Evolutionary conservation across 306 rosid species (phyloP), one percentile per base, ranked within the genome.

Genomic region (Acmispon strigosus): DNA sequence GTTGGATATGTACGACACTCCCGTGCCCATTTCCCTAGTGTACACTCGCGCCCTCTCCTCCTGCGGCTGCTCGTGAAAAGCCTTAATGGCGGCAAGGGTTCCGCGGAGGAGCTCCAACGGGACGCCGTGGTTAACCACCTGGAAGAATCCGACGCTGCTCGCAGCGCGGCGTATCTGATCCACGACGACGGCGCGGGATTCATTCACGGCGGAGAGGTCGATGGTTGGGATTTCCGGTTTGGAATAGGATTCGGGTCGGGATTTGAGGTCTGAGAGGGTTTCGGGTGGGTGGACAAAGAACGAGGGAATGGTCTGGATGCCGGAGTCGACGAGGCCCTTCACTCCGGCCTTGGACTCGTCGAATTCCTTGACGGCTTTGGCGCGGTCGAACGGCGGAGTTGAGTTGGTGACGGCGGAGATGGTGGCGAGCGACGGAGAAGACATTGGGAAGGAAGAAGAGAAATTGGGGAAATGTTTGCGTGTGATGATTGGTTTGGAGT

Each of bases 281-380:
- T 86, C 90, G 4, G 83, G 84, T 2, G 92, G 89, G 59, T 83
- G 83, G 17, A 82, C 73, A 81, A 89, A 89, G 84, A 89, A 66
- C 1, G 74, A 11, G 1, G 90, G 92, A 34, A 89, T 70, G 41
- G 84, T 70, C n/a, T 76, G 14, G 51, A 89, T 47, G 7, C 89
- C 89, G 4, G 92, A 69, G 42, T 89, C 96, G 0, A 76, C 58
- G 3, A 89, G 62, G n/a, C 92, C 96, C 76, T 87, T 89, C 8
- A 87, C 96, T 18, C 96, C 92, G n/a, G 78, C 48, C 65, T 85
- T 89, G 4, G 90, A 61, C 52, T 87, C 86, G 47, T 80, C 85
- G 73, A 89, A 89, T 4, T 75, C 67, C 18, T 80, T 82, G 64
- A 85, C 76, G 10, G 88, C 96, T 57, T 80, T 57, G 15, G 72